Evolutionary conservation across 2,329 filamentous ascomycete species (phyloP), one percentile per base, ranked within the genome.

Genomic region (Talaromyces rugulosus): DNA sequence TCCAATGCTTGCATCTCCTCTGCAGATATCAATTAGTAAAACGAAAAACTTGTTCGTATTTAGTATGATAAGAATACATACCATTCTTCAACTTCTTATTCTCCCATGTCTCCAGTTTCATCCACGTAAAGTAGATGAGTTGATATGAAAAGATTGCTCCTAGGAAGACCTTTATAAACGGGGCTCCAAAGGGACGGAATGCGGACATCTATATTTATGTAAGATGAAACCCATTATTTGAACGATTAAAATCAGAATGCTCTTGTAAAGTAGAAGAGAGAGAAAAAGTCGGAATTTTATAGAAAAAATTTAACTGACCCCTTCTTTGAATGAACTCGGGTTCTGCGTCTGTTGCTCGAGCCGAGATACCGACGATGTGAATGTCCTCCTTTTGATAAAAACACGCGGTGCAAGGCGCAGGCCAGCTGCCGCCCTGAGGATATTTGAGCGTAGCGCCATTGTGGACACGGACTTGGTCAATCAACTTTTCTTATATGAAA

Each of bases 141-240:
- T 82, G 80, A 66, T 81, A 82, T 16, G 76, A 79, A 66, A 82
- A 76, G 40, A 82, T 75, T 4, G 79, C 78, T 7, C 78, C 76
- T 3, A 81, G 73, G 60, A 82, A 80, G 63, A 80, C 77, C 65
- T 82, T 82, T 63, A 75, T 74, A 57, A 82, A 77, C 9, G 80
- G 78, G 36, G 78, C 70, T 5, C 69, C 72, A 62, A 80, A 78
- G 44, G 69, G 63, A 44, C 72, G 72, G 65, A 78, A 78, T n/a
- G 71, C 74, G 12, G 72, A 69, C 64, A 76, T 69, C 78, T 80
- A 59, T 12, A 50, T 56, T 53, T 33, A 36, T 27, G 23, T 23
- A 23, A 23, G 23, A 23, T 23, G 23, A 23, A 23, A 23, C 23
- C 23, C 23, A 27, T 9, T 12, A 47, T 5, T 27, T 47, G n/a